phyloP scores from a whole-genome alignment of 148 eudicot species.

The Vaccinium vitisidaea region DNA sequence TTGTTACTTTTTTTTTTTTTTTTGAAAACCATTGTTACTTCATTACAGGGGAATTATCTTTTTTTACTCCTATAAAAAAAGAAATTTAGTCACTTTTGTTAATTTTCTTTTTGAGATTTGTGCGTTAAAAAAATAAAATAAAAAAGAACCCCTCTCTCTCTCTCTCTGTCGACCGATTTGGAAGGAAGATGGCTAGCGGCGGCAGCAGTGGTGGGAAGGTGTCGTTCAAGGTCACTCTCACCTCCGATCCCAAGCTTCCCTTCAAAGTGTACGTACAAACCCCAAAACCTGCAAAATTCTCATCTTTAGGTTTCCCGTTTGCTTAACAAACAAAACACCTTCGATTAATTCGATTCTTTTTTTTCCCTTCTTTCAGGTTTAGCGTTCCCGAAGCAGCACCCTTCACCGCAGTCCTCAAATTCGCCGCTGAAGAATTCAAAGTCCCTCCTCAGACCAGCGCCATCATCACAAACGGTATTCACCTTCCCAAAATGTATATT shows the following conservation, averaged over 20 bases:
- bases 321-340: neutral
- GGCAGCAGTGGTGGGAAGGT: slow-evolving; percentile 75
- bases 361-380: slow-evolving; percentile 42
- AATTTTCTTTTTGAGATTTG: too few species aligned
- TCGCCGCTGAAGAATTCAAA: slow-evolving; percentile 97
- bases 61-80: too few species aligned
- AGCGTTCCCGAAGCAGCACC: slow-evolving; percentile 97
- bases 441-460: slow-evolving; percentile 99
- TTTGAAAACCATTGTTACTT: too few species aligned
- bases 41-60: too few species aligned
- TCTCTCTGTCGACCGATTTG: neutral
- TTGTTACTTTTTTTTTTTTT: too few species aligned
- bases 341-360: neutral
- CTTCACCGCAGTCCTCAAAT: slow-evolving; percentile 93
- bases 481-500: neutral
- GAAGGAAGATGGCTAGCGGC: slow-evolving; percentile 51
- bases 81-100: too few species aligned
- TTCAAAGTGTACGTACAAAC: slow-evolving; percentile 74
- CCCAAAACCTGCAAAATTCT: neutral
- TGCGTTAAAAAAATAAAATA: too few species aligned
- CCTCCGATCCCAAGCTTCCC: slow-evolving; percentile 93
- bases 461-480: slow-evolving; percentile 84
- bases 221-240: slow-evolving; percentile 87
- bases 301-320: neutral
- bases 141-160: too few species aligned